Percentiles rank a stretch among this genome's conserved stretches.
These are phyloP conservation scores for Anthracocystis walkeri DNA, from an alignment of 1,284 basidiomycete genomes.

Conservation along the genomic window DNA sequence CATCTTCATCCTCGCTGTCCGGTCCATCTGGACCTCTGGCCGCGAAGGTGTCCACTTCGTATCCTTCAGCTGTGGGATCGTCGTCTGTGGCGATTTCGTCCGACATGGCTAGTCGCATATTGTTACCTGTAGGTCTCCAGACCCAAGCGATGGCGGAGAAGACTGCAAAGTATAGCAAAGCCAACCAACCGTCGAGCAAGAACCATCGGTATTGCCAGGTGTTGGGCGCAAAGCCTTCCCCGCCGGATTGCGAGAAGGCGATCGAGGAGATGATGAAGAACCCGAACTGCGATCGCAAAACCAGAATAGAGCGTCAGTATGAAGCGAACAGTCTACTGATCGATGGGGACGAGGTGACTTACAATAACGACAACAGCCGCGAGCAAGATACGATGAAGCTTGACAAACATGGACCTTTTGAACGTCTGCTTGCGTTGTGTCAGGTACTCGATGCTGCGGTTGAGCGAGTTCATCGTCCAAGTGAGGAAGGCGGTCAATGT, in stretches of 20 bases:
- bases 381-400: conserved; percentile 87
- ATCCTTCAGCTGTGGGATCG: conserved; percentile 82
- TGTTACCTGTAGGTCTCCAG: conserved; percentile 93
- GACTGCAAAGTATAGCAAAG: conserved; percentile 74
- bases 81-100: conserved; percentile 77
- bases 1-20: conserved; percentile 55
- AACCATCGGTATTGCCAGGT: conserved; percentile 97
- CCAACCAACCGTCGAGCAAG: conserved; percentile 94
- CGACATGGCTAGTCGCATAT: conserved; percentile 76
- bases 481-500: conserved; percentile 92
- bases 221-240: conserved; percentile 91
- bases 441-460: conserved; percentile 61
- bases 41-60: conserved; percentile 79
- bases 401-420: conserved; percentile 70
- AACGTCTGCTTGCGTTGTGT: conserved; percentile 65
- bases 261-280: conserved; percentile 94
- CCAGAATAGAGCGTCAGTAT: background rate
- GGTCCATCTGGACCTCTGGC: conserved; percentile 34
- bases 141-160: conserved; percentile 87
- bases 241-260: conserved; percentile 87
- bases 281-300: conserved; percentile 58
- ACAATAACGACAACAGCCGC: conserved; percentile 84
- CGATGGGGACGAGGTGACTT: conserved; percentile 3
- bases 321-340: background rate
- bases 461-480: conserved; percentile 76